Evolutionary conservation across 345 rosid species (phyloP).

Genomic region (Sisymbrium irio): DNA sequence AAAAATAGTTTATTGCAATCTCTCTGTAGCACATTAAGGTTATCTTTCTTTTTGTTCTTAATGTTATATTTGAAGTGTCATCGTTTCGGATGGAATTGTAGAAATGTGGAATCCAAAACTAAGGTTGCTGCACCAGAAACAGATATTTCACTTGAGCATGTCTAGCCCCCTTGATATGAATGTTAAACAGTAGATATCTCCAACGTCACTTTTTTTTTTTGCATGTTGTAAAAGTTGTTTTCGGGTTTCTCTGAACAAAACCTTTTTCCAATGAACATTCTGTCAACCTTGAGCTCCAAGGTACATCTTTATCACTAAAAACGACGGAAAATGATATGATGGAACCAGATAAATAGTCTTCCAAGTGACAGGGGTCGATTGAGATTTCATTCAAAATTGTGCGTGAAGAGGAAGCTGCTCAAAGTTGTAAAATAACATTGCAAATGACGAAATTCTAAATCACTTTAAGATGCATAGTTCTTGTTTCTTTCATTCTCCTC

Average conservation of each 20-base stretch:
- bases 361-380: not conserved
- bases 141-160: slow-evolving; percentile 11
- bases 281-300: not conserved
- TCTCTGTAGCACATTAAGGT: no score
- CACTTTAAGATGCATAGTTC: not conserved
- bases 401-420: not conserved
- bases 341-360: not conserved
- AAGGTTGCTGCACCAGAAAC: no score
- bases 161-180: not conserved
- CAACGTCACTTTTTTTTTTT: not conserved
- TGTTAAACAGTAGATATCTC: slow-evolving; percentile 17
- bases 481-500: not conserved
- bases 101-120: no score
- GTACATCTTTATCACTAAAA: not conserved
- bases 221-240: not conserved
- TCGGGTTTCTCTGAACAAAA: not conserved
- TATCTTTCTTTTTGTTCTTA: no score
- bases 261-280: slow-evolving; percentile 8
- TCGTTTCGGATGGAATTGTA: no score
- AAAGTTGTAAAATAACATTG: not conserved
- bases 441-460: not conserved
- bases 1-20: no score
- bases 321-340: not conserved
- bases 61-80: no score
- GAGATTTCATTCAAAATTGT: not conserved